Base-by-base conservation (phyloP, 495 filamentous ascomycete species). In the Bacidia rubella region DNA sequence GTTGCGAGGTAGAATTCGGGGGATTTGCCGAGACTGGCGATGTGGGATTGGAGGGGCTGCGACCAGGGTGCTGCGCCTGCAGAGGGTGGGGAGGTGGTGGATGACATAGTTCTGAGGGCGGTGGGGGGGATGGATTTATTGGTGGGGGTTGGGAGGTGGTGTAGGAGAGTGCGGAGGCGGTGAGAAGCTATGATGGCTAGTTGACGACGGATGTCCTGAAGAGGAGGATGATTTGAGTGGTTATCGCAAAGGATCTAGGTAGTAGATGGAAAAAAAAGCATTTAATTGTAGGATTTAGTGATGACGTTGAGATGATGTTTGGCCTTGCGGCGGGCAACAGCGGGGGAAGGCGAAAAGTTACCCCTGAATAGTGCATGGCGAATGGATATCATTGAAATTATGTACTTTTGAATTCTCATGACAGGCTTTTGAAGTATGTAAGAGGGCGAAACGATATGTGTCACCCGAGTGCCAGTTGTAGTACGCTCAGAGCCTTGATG, bases 11-110 rank as follows among this genome's bases (percentile, higher is more conserved):
- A 54, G 52, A 48, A 22, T 22, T 22, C 20, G 41, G 38, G 54
- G 55, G 29, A 35, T 35, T 35, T 35, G 29, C 29, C 29, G 5
- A 35, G 29, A 35, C 7, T 35, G 29, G 45, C 59, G 57, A 41
- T 40, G 49, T 20, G 21, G 7, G 41, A 46, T 40, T 47, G 15
- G 41, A 46, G 56, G 53, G 55, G 59, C 55, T 55, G 58, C 58
- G 54, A 38, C 29, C 29, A 35, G 20, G 39, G 49, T 11, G 21
- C 5, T 22, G 9, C 9, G 15, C 11, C 17, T 9, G 24, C 11
- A 4, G 46, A 11, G 19, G 17, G 46, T 7, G 15, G 29, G 29
- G 29, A 7, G 5, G 29, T 35, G 5, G 29, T 35, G 29, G 29
- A 35, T 15, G 15, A 7, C 15, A 15, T 35, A 15, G 29, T 35